These are phyloP conservation scores for Avena eriantha DNA, from an alignment of 176 grass and related monocot genomes.

Conservation along the genomic window DNA sequence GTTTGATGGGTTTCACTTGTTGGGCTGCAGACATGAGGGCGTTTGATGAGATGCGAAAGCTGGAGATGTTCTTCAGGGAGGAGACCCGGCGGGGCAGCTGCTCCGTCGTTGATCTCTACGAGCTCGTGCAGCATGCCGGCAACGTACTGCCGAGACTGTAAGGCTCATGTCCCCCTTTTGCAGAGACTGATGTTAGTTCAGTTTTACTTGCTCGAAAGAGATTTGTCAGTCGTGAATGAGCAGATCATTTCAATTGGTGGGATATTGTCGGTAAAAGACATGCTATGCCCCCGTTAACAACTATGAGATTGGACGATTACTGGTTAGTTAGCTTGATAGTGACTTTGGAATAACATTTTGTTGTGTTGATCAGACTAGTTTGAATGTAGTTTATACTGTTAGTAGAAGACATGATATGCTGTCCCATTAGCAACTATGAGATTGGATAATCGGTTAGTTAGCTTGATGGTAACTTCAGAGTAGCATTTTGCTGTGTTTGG, in stretches of 20 bases:
- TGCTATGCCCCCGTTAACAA: background rate
- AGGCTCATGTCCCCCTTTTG: slow-evolving; percentile 34
- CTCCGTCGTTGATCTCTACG: slow-evolving; percentile 88
- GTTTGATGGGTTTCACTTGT: slow-evolving; percentile 40
- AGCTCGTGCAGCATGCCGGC: slow-evolving; percentile 96
- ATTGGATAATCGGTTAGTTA: too few species aligned
- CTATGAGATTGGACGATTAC: background rate
- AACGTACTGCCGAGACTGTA: slow-evolving; percentile 97
- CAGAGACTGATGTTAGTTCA: background rate
- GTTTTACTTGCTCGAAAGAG: background rate
- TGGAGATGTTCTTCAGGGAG: slow-evolving; percentile 99
- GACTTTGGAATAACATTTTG: background rate
- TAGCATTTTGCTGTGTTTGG: too few species aligned
- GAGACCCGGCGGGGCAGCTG: slow-evolving; percentile 78
- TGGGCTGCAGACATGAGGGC: slow-evolving; percentile 82
- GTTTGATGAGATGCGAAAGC: slow-evolving; percentile 92
- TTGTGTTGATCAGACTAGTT: slow-evolving; percentile 19
- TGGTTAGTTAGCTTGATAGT: background rate
- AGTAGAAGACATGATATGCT: too few species aligned
- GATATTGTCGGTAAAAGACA: background rate
- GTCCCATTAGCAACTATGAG: too few species aligned
- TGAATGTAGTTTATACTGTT: background rate
- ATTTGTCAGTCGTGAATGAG: background rate
- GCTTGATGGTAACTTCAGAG: too few species aligned
- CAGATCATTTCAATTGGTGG: background rate